Evolutionary conservation across 495 filamentous ascomycete species (phyloP).

Genomic region (Daldinia loculata): DNA sequence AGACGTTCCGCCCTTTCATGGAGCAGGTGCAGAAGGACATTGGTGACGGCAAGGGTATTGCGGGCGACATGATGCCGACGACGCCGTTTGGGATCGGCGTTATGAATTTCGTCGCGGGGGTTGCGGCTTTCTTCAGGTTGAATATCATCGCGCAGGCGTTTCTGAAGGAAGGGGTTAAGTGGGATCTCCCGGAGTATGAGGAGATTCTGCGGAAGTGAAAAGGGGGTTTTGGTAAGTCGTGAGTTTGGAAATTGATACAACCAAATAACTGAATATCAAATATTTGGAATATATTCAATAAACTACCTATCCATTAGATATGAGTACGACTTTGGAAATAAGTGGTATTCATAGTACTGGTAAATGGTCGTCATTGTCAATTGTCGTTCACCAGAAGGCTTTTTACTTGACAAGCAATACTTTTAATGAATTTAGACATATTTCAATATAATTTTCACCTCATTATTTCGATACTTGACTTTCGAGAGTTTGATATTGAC

Average conservation of each 20-base stretch:
- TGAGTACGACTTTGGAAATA: no score
- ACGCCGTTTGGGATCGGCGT: constrained; percentile 45
- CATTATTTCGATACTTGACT: no score
- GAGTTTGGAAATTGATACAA: not conserved
- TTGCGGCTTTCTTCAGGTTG: constrained; percentile 48
- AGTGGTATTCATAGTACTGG: no score
- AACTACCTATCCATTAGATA: no score
- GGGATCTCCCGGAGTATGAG: constrained; percentile 55
- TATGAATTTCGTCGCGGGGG: constrained; percentile 43
- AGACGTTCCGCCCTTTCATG: constrained; percentile 54
- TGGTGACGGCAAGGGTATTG: constrained; percentile 12
- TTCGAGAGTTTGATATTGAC: not conserved
- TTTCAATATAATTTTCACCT: no score
- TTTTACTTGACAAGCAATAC: not conserved
- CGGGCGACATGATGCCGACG: constrained; percentile 37
- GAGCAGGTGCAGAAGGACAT: constrained; percentile 49
- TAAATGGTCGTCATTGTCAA: no score
- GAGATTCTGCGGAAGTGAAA: constrained; percentile 35
- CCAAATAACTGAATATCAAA: not conserved
- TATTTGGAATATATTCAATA: not conserved
- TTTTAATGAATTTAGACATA: no score
- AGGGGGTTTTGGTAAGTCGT: not conserved
- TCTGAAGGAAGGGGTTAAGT: constrained; percentile 44
- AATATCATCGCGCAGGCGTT: constrained; percentile 48
- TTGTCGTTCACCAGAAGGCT: no score